A percentile compares a stretch with the other conserved stretches of the same genome.
These are phyloP conservation scores for Solanum neorickii DNA, from an alignment of 257 asterid species.

Conservation along the genomic window DNA sequence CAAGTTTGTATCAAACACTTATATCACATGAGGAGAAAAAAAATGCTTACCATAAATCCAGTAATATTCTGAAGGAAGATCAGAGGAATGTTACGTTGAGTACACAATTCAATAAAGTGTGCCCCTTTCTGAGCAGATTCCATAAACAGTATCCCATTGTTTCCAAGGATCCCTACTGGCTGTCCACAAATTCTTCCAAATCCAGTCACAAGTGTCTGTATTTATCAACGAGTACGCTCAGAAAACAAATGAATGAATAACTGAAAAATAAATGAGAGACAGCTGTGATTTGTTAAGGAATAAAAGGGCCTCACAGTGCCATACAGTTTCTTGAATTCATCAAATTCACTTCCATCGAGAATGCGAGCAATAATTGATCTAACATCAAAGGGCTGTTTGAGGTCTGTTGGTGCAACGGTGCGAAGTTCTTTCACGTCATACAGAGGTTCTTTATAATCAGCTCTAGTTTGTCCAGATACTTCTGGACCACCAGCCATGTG, in stretches of 20 bases:
- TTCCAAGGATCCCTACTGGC: conserved; percentile 92
- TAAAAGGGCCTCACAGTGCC: conserved; percentile 79
- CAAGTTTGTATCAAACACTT: neutral
- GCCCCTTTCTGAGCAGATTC: conserved; percentile 98
- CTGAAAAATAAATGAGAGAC: neutral
- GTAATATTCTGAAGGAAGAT: conserved; percentile 95
- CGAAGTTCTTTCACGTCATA: conserved; percentile 75
- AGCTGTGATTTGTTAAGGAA: neutral
- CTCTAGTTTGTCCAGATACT: conserved; percentile 14
- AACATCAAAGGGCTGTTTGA: conserved; percentile 80
- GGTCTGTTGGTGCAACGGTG: conserved; percentile 80
- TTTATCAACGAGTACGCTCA: neutral
- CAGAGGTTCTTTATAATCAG: conserved; percentile 71
- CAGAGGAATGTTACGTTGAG: conserved; percentile 85
- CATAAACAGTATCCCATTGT: conserved; percentile 81
- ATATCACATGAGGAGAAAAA: neutral
- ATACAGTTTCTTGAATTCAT: conserved; percentile 97
- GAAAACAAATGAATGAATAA: neutral
- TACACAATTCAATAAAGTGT: conserved; percentile 86
- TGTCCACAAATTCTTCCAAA: conserved; percentile 85
- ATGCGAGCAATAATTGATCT: conserved; percentile 80
- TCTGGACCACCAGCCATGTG: conserved; percentile 62
- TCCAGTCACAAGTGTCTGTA: conserved; percentile 93
- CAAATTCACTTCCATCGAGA: conserved; percentile 93
- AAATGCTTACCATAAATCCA: conserved; percentile 70